A percentile compares a stretch with the other conserved stretches of the same genome.
Evolutionary conservation across 225 moss, liverwort and hornwort species (phyloP).

Genomic region (Sphagnum tenellum): DNA sequence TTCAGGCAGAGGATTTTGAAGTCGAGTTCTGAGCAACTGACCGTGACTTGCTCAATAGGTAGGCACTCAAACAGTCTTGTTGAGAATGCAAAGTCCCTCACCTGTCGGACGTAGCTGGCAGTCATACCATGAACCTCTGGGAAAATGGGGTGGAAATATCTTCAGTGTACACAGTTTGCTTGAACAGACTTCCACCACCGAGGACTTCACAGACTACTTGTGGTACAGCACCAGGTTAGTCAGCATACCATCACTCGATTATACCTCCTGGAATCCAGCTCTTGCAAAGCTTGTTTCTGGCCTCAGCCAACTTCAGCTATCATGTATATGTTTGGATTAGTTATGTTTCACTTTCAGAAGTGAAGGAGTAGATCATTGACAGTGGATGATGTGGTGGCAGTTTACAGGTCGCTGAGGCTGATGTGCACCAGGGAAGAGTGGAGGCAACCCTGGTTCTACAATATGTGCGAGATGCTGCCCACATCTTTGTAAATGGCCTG

Average conservation of each 20-base stretch:
- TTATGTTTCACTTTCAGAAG: too few relatives aligned
- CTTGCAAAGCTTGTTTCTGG: too few relatives aligned
- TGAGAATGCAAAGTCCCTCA: constrained; percentile 20
- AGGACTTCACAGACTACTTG: constrained; percentile 57
- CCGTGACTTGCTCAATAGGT: constrained; percentile 19
- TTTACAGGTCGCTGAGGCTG: constrained; percentile 27
- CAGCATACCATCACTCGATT: neutral
- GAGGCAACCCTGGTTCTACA: constrained; percentile 19
- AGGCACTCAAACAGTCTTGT: constrained; percentile 34
- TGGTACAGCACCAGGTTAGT: constrained; percentile 65
- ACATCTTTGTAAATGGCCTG: constrained; percentile 35
- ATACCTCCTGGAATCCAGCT: too few relatives aligned
- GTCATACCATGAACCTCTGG: constrained; percentile 38
- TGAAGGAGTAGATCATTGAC: too few relatives aligned
- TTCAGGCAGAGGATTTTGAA: too few relatives aligned
- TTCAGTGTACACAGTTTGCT: constrained; percentile 26
- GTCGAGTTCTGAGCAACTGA: too few relatives aligned
- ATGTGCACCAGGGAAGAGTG: neutral
- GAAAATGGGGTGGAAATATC: constrained; percentile 25
- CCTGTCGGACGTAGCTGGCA: constrained; percentile 30
- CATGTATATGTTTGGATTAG: too few relatives aligned
- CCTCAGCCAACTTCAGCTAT: too few relatives aligned
- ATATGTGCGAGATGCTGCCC: constrained; percentile 46
- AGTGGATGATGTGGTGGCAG: constrained; percentile 7
- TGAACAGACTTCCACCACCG: constrained; percentile 57